These are phyloP conservation scores for Endogone sp. DNA, from an alignment of 192 early-diverging fungal genomes.

Conservation along the genomic window DNA sequence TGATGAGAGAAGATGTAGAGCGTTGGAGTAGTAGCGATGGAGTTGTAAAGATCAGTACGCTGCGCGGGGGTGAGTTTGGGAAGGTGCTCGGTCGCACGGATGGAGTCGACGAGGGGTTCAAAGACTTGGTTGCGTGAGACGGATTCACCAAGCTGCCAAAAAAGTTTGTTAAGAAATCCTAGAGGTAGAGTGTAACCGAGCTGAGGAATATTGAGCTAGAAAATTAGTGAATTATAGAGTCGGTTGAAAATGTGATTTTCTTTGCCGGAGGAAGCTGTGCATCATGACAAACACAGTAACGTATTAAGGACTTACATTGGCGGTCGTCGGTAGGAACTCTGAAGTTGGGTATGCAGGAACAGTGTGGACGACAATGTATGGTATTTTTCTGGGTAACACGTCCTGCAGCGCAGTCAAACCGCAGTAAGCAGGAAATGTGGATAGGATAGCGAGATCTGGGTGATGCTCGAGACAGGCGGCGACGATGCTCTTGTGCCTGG, in stretches of 20 bases:
- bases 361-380: background rate
- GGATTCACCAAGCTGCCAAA: background rate
- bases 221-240: background rate
- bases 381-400: background rate
- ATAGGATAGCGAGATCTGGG: constrained; percentile 1
- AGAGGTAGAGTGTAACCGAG: background rate
- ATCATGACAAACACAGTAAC: background rate
- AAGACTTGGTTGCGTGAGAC: background rate
- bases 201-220: background rate
- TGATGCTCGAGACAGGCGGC: background rate
- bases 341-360: background rate
- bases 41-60: background rate
- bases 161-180: background rate
- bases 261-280: background rate
- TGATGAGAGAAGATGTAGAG: background rate
- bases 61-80: background rate
- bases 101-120: background rate
- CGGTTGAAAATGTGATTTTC: background rate
- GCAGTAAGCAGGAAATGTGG: background rate
- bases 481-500: background rate
- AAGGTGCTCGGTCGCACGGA: background rate
- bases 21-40: background rate
- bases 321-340: background rate
- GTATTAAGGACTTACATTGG: background rate
- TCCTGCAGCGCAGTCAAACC: background rate